A percentile compares a stretch with the other conserved stretches of the same genome.
phyloP scores from a whole-genome alignment of 2,329 filamentous ascomycete species.

The Colletotrichum sp. region DNA sequence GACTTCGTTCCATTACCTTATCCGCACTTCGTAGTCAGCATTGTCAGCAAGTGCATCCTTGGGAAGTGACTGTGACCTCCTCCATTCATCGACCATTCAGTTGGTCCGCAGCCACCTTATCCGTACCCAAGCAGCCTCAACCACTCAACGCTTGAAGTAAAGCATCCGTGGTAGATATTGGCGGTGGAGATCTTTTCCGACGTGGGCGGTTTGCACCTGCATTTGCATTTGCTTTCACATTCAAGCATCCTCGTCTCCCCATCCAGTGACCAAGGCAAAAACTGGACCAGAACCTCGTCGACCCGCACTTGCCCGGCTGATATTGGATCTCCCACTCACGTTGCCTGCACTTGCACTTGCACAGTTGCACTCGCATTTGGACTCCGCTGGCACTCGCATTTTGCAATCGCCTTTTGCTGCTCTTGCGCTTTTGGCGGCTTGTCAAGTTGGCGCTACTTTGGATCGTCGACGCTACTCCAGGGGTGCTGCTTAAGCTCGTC shows the following conservation, averaged over 20 bases:
- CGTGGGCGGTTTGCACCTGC: neutral
- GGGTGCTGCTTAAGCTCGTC: conserved; percentile 4
- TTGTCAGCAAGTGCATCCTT: neutral
- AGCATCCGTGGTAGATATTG: neutral
- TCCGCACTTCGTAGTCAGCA: neutral
- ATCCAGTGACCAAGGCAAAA: neutral
- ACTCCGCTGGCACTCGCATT: neutral
- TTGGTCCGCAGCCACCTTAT: neutral
- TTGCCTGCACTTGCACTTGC: neutral
- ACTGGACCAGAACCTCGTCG: neutral
- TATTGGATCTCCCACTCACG: neutral
- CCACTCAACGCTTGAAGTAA: neutral
- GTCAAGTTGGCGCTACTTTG: neutral
- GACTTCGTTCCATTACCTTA: neutral
- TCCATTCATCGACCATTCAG: neutral
- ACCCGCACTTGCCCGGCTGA: neutral
- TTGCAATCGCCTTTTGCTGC: neutral
- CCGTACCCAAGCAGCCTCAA: neutral
- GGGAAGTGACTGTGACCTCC: neutral
- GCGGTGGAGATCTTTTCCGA: neutral
- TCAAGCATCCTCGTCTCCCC: neutral
- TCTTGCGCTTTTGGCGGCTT: conserved; percentile 8
- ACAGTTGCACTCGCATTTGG: neutral
- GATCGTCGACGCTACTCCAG: conserved; percentile 9
- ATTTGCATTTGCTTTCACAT: neutral